Evolutionary conservation across 2,329 filamentous ascomycete species (phyloP), one percentile per base, ranked within the genome.

Genomic region (Aurifilum marmelostoma): DNA sequence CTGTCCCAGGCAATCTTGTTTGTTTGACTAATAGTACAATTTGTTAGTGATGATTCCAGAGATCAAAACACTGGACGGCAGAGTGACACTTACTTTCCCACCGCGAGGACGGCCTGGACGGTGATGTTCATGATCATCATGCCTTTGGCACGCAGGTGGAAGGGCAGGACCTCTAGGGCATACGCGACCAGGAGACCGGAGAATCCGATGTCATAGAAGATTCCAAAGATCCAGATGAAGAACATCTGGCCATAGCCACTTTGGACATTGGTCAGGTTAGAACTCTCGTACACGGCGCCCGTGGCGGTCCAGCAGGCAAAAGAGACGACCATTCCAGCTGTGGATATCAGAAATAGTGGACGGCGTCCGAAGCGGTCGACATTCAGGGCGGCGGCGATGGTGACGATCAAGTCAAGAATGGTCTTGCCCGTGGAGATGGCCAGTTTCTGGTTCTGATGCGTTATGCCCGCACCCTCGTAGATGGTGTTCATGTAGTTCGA

Each of bases 111-210:
- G 61, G 87, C 86, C 77, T 90, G 87, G 29, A 90, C 83, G 27
- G 84, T 85, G 64, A 90, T 83, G 76, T 90, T 90, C 85, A 90
- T 88, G 73, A 90, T 83, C 82, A 87, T 87, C 81, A 88, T 85
- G 47, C 85, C 85, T 79, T 86, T 87, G 72, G 85, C 85, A 62
- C 87, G 85, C 34, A 88, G 79, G 63, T 83, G 81, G 78, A 87
- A 89, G 0, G 87, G 87, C 21, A 88, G 80, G 41, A 89, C 80
- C 77, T 89, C 87, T 9, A 88, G 82, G 0, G 85, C 83, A 72
- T 89, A 89, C 65, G 84, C 83, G 52, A 88, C 81, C 14, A 88
- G 80, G 56, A 89, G 80, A 62, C 86, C 85, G 0, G 85, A 87
- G 77, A 87, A 89, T 61, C 84, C 87, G 68, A 89, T 85, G 71